Percentiles rank a stretch among this genome's conserved stretches.
Conservation (phyloP, 1,139 yeast species). For the Zygotorulaspora mrakii region DNA sequence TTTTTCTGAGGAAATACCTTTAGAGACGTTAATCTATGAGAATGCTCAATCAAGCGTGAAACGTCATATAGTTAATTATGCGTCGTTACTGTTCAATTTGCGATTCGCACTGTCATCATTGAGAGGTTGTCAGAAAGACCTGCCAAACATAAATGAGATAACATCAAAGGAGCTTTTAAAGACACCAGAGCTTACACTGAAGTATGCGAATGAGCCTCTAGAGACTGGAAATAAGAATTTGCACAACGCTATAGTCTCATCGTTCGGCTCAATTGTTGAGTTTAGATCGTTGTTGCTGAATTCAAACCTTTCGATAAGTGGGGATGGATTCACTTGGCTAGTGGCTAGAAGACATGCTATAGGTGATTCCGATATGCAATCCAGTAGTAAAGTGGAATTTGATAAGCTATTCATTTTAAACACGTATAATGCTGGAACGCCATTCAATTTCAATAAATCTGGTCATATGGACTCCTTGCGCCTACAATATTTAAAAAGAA, state of each 20-base stretch:
- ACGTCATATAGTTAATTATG: slow-evolving; percentile 48
- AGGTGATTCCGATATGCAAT: slow-evolving; percentile 26
- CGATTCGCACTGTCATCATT: slow-evolving; percentile 57
- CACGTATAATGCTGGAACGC: slow-evolving; percentile 73
- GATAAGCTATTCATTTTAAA: slow-evolving; percentile 58
- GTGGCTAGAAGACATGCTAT: slow-evolving; percentile 51
- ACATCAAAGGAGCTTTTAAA: slow-evolving; percentile 39
- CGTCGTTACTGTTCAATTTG: slow-evolving; percentile 57
- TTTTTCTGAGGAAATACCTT: slow-evolving; percentile 22
- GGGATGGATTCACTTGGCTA: slow-evolving; percentile 74
- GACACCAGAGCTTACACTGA: slow-evolving; percentile 41
- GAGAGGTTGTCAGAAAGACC: slow-evolving; percentile 30
- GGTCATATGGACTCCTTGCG: slow-evolving; percentile 33
- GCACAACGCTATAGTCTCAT: slow-evolving; percentile 45
- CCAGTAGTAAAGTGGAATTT: slow-evolving; percentile 37
- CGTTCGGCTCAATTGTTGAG: slow-evolving; percentile 68
- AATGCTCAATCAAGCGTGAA: slow-evolving; percentile 34
- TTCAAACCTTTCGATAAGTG: slow-evolving; percentile 61
- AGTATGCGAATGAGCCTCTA: slow-evolving; percentile 42
- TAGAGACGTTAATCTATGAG: slow-evolving; percentile 32
- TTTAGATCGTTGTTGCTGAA: slow-evolving; percentile 60
- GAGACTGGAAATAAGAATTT: slow-evolving; percentile 31
- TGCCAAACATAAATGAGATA: slow-evolving; percentile 14
- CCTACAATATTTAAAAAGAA: slow-evolving; percentile 13
- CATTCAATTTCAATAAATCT: slow-evolving; percentile 41